Conservation (phyloP, 306 rosid genomes). For the Gillenia trifoliata region DNA sequence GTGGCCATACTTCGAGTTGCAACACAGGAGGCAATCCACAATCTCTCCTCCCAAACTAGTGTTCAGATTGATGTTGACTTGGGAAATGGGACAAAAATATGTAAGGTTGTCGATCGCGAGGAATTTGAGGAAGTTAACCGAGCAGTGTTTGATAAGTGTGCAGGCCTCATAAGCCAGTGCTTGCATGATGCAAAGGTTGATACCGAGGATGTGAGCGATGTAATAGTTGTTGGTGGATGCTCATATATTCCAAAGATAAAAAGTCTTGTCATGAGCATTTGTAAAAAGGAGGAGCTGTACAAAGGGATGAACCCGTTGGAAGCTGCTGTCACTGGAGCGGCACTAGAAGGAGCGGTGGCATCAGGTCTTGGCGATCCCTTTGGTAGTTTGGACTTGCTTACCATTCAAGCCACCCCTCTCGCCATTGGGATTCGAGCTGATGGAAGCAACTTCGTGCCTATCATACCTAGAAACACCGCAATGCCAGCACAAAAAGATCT, state of each 20-base stretch:
- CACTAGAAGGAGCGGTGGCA: slow-evolving; percentile 84
- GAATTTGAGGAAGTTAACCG: slow-evolving; percentile 78
- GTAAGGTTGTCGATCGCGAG: slow-evolving; percentile 40
- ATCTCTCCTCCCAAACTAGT: slow-evolving; percentile 50
- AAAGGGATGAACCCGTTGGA: slow-evolving; percentile 66
- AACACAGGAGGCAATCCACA: slow-evolving; percentile 70
- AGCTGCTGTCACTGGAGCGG: slow-evolving; percentile 83
- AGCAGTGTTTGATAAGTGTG: slow-evolving; percentile 62
- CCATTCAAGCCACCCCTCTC: slow-evolving; percentile 74
- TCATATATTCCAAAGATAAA: slow-evolving; percentile 68
- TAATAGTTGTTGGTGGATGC: slow-evolving; percentile 75
- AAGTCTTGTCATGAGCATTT: slow-evolving; percentile 35
- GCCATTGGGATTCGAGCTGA: slow-evolving; percentile 79
- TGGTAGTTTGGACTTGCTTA: slow-evolving; percentile 69
- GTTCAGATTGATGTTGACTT: slow-evolving; percentile 57
- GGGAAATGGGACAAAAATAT: slow-evolving; percentile 53
- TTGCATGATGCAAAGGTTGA: slow-evolving; percentile 64
- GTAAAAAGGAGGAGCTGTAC: slow-evolving; percentile 45
- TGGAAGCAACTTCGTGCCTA: slow-evolving; percentile 54
- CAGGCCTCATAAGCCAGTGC: slow-evolving; percentile 54
- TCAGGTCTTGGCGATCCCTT: slow-evolving; percentile 72
- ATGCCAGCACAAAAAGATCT: slow-evolving; percentile 70
- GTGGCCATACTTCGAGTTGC: slow-evolving; percentile 70
- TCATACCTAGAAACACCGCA: slow-evolving; percentile 68
- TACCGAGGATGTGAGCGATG: slow-evolving; percentile 55